phyloP scores from a whole-genome alignment of 805 yeast species.

The Kazachstania africana region DNA sequence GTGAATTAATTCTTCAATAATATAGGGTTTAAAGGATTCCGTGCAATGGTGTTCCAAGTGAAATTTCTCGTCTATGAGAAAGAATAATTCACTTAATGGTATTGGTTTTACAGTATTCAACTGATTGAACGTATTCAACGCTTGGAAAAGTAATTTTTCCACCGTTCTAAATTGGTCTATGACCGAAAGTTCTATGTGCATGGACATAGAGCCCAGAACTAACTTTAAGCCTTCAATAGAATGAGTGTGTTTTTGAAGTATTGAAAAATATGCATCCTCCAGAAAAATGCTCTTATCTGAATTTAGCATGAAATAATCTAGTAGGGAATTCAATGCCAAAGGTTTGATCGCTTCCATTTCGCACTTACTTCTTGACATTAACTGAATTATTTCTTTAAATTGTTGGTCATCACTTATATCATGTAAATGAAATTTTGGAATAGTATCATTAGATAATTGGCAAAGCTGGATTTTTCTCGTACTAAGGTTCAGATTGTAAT shows the following conservation, averaged over 20 bases:
- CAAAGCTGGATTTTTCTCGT: too few species aligned
- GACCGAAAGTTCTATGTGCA: conserved; percentile 8
- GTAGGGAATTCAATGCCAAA: conserved; percentile 1
- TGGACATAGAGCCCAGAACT: conserved; percentile 9
- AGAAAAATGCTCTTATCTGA: conserved; percentile 16
- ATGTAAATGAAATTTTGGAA: too few species aligned
- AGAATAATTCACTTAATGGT: background rate
- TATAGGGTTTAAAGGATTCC: background rate
- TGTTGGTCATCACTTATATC: too few species aligned
- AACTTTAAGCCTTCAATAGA: conserved; percentile 6
- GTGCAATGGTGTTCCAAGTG: too few species aligned
- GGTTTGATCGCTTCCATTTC: too few species aligned
- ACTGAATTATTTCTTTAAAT: too few species aligned
- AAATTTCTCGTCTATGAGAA: conserved; percentile 4
- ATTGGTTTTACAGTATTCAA: background rate
- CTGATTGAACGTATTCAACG: background rate
- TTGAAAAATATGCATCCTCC: conserved; percentile 25
- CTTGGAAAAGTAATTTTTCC: conserved; percentile 8
- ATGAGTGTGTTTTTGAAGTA: conserved; percentile 14
- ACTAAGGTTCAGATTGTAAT: conserved; percentile 1
- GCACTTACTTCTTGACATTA: background rate
- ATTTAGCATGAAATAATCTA: conserved; percentile 4
- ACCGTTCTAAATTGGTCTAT: conserved; percentile 12
- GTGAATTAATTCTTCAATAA: background rate
- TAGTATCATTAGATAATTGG: too few species aligned